Conservation (phyloP, 2,329 filamentous ascomycete genomes). For the Cercospora sp. region DNA sequence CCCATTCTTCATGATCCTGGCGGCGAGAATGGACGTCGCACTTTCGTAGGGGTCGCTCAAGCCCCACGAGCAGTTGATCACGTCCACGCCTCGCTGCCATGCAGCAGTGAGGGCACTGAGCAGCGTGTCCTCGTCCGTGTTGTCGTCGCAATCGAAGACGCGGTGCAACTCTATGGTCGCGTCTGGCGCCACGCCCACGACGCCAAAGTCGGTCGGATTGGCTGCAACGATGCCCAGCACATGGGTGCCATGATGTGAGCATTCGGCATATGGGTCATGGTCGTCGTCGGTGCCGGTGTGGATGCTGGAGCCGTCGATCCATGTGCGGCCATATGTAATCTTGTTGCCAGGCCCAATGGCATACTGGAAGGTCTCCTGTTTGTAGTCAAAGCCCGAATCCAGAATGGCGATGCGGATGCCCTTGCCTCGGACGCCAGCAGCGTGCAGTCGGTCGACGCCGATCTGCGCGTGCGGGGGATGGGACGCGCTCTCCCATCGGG, state of each 20-base stretch:
- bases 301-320: not conserved
- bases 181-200: not conserved
- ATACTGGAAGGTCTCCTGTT: not conserved
- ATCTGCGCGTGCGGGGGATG: not conserved
- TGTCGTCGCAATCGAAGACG: not conserved
- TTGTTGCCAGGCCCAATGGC: not conserved
- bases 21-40: not conserved
- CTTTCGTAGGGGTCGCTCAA: not conserved
- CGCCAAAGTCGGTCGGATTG: not conserved
- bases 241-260: not conserved
- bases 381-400: not conserved
- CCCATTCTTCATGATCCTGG: not conserved
- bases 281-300: not conserved
- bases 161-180: not conserved
- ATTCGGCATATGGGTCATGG: not conserved
- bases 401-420: not conserved
- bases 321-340: not conserved
- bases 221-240: not conserved
- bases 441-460: not conserved
- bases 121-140: not conserved
- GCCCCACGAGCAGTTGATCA: not conserved
- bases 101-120: not conserved
- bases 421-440: not conserved
- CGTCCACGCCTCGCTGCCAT: not conserved
- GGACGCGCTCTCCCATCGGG: too few species aligned